phyloP scores from a whole-genome alignment of 371 early-diverging fungal species.

The Choanephora cucurbitarum region DNA sequence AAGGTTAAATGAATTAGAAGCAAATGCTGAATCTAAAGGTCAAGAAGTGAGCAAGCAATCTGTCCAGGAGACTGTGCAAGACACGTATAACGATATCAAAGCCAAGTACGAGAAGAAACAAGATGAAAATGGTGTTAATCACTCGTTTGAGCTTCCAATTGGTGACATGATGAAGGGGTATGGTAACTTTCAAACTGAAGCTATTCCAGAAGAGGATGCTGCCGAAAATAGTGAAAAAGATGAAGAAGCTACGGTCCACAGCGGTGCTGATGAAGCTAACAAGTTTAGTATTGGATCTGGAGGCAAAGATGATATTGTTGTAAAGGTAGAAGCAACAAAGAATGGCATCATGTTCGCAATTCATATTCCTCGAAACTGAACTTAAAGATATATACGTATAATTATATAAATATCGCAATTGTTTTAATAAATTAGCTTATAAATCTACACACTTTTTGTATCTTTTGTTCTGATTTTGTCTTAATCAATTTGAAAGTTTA shows the following conservation, averaged over 20 bases:
- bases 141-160: constrained; percentile 27
- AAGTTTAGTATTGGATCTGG: constrained; percentile 16
- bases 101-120: constrained; percentile 11
- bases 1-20: constrained; percentile 9
- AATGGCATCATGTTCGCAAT: constrained; percentile 29
- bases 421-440: background rate
- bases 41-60: constrained; percentile 5
- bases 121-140: constrained; percentile 13
- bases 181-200: constrained; percentile 11
- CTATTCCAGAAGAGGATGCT: constrained; percentile 6
- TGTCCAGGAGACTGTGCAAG: constrained; percentile 10
- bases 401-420: background rate
- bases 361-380: constrained; percentile 31
- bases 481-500: no score
- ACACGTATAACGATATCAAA: constrained; percentile 11
- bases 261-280: background rate
- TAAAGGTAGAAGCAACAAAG: constrained; percentile 35
- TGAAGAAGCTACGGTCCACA: constrained; percentile 16
- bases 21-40: constrained; percentile 1
- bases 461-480: no score
- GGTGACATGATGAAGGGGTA: constrained; percentile 21
- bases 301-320: constrained; percentile 29
- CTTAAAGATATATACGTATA: background rate
- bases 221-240: constrained; percentile 7
- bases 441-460: no score